Conservation (phyloP, 805 yeast species). For the Ogataea salicorniae region DNA sequence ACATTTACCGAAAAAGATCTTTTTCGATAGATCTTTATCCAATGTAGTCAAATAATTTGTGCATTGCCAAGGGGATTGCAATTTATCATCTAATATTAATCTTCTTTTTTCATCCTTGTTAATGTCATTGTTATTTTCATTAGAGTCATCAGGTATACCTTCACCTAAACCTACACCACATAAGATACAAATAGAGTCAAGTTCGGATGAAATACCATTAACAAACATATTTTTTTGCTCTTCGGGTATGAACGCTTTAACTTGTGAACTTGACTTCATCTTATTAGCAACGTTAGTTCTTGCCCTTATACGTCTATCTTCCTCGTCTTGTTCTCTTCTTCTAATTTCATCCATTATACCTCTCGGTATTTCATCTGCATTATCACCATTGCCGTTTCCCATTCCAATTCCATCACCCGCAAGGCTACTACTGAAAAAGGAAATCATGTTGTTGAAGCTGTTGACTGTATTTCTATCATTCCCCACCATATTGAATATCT, state of each 20-base stretch:
- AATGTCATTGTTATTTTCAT: constrained; percentile 20
- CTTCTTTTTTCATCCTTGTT: constrained; percentile 20
- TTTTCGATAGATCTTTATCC: constrained; percentile 57
- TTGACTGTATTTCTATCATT: no score
- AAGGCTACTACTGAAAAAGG: not conserved
- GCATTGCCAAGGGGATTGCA: constrained; percentile 63
- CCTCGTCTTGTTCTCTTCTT: constrained; percentile 25
- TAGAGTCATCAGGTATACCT: constrained; percentile 52
- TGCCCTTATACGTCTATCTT: constrained; percentile 20
- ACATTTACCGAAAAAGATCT: constrained; percentile 63
- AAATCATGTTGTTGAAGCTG: no score
- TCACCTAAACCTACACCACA: constrained; percentile 73
- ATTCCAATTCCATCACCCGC: not conserved
- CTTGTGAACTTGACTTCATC: constrained; percentile 12
- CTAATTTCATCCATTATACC: constrained; percentile 26
- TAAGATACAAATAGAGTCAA: constrained; percentile 49
- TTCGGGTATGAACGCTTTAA: constrained; percentile 11
- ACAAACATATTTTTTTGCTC: constrained; percentile 12
- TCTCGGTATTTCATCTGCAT: constrained; percentile 21
- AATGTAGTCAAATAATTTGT: constrained; percentile 40
- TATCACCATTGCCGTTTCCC: constrained; percentile 1
- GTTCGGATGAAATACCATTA: constrained; percentile 29
- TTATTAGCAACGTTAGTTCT: constrained; percentile 20
- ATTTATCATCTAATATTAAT: constrained; percentile 23
- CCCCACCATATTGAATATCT: no score